Percentiles rank a stretch among this genome's conserved stretches.
phyloP scores from a whole-genome alignment of 768 basidiomycete species.

The Cystobasidium ongulense region DNA sequence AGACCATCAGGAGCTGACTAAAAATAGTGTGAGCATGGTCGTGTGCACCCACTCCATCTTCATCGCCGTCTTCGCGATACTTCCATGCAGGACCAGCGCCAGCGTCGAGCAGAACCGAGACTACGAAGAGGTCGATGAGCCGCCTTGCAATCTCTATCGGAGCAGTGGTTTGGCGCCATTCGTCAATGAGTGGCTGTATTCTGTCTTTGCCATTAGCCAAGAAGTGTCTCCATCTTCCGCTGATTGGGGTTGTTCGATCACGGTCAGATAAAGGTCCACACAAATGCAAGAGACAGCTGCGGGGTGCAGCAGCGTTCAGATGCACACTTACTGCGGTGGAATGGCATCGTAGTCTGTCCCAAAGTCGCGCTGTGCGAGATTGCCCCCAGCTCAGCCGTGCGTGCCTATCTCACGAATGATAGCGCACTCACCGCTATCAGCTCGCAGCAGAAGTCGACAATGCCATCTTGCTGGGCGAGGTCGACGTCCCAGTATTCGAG shows the following conservation, averaged over 20 bases:
- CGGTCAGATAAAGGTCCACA: constrained; percentile 52
- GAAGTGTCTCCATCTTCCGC: constrained; percentile 78
- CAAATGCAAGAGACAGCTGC: constrained; percentile 50
- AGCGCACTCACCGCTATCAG: constrained; percentile 35
- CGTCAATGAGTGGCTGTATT: constrained; percentile 38
- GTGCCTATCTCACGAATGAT: neutral
- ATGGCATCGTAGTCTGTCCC: constrained; percentile 60
- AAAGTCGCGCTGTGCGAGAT: constrained; percentile 62
- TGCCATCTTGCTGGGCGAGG: constrained; percentile 62
- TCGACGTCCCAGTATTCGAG: constrained; percentile 81
- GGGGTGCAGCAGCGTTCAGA: neutral
- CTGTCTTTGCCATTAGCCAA: constrained; percentile 34
- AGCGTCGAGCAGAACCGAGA: constrained; percentile 87
- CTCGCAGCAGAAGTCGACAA: constrained; percentile 41
- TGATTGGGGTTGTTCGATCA: neutral
- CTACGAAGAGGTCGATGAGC: constrained; percentile 77
- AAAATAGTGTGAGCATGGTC: neutral
- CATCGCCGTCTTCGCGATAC: constrained; percentile 55
- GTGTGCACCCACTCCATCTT: neutral
- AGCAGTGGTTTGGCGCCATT: constrained; percentile 31
- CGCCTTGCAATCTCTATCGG: constrained; percentile 56
- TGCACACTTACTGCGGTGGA: constrained; percentile 35
- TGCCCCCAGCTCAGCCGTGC: neutral
- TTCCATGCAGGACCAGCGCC: constrained; percentile 79
- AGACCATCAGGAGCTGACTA: neutral